Percentiles rank a stretch among this genome's conserved stretches.
phyloP scores from a whole-genome alignment of 306 rosid genomes.

The Quercus rubra region DNA sequence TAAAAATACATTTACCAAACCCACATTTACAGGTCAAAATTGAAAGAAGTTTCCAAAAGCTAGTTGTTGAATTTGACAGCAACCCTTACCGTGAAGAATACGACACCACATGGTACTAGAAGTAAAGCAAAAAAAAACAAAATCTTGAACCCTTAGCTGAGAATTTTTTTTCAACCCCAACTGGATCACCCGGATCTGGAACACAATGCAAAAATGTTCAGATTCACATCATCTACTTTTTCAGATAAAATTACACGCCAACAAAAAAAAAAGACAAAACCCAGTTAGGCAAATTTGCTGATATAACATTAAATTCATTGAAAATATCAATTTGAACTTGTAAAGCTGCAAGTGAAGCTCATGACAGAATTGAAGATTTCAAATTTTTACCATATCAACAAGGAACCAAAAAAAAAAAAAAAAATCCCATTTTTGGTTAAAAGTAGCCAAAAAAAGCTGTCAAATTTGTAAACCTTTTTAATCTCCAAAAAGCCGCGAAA shows the following conservation, averaged over 20 bases:
- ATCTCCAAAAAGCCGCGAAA: neutral
- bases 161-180: conserved; percentile 14
- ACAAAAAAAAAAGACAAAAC: neutral
- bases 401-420: neutral
- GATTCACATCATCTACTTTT: conserved; percentile 15
- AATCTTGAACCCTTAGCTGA: conserved; percentile 21
- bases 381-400: neutral
- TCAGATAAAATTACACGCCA: neutral
- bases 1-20: conserved; percentile 13
- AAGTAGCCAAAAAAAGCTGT: neutral
- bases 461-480: neutral
- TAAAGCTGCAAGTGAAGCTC: conserved; percentile 10
- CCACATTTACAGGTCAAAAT: conserved; percentile 21
- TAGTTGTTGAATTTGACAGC: conserved; percentile 16
- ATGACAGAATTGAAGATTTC: neutral
- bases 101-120: conserved; percentile 13
- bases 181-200: conserved; percentile 50
- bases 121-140: neutral
- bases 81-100: conserved; percentile 20
- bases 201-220: conserved; percentile 3
- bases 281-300: neutral
- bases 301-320: conserved; percentile 18
- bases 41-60: conserved; percentile 15
- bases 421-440: neutral
- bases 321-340: conserved; percentile 8